Base-by-base conservation (phyloP, 805 yeast genomes). In the Saturnispora gosingensis region DNA sequence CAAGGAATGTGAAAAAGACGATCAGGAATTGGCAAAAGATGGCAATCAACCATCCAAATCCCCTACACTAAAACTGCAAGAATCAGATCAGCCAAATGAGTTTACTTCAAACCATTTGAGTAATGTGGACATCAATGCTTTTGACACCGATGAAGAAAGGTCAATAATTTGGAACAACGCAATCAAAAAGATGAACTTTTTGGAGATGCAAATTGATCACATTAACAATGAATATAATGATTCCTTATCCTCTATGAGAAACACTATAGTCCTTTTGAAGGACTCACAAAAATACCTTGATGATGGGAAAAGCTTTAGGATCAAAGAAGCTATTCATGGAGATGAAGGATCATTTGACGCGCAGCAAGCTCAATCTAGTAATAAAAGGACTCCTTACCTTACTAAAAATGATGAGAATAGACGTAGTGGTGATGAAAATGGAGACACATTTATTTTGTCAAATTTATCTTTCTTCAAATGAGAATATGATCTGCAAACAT, bases 271-370 rank as follows among this genome's bases (percentile, higher is more conserved):
- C 8, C 40, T 61, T 5, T 53, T 63, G 3, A 50, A 50, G 24
- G 60, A 58, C 36, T 60, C 57, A 45, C 51, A 54, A 49, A 40
- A 40, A n/a, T 61, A 60, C 30, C 49, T 63, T 30, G 36, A 43
- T n/a, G 32, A 45, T 13, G 38, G 50, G 4, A 30, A 24, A 11
- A 24, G 43, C 24, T 48, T 45, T 20, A 13, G 43, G 11, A 38
- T 16, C n/a, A 16, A 20, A 20, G 54, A 51, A 27, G 45, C 42
- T 25, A 35, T n/a, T 32, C 53, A 46, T 25, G 42, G 40, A 7
- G 22, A 53, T 28, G 42, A 38, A 38, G 16, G 42, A 38, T 38
- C 42, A 16, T 38, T 38, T 38, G 42, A 38, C 5, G 18, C 18
- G 6, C 18, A 18, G 22, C 22, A 38, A 16, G 7, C 13, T 13